Percentiles rank a stretch among this genome's conserved stretches.
Conservation (phyloP, 345 rosid species). For the Eucalyptus sp. region DNA sequence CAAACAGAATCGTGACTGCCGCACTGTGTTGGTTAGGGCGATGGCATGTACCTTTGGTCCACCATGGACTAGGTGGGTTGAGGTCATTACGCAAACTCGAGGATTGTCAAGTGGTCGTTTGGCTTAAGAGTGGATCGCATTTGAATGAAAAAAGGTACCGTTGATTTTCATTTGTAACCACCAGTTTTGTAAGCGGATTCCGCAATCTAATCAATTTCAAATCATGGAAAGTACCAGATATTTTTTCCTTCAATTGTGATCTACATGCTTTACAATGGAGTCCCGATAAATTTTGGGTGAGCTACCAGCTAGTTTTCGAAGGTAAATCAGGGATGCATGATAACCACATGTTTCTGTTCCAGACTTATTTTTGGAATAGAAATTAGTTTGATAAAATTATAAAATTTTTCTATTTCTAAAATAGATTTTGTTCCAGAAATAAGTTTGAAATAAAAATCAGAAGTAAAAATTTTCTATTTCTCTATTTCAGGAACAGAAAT, state of each 20-base stretch:
- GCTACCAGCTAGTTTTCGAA: background rate
- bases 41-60: background rate
- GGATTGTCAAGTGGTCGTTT: background rate
- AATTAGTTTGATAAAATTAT: too few relatives aligned
- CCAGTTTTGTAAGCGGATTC: background rate
- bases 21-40: background rate
- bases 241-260: background rate
- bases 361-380: too few relatives aligned
- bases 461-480: too few relatives aligned
- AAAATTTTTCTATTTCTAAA: too few relatives aligned
- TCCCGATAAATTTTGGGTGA: background rate
- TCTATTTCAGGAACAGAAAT: too few relatives aligned
- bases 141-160: background rate
- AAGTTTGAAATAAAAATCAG: too few relatives aligned
- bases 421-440: too few relatives aligned
- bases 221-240: background rate
- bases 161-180: background rate
- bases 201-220: background rate
- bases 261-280: background rate
- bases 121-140: background rate
- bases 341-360: too few relatives aligned
- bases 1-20: background rate
- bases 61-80: background rate
- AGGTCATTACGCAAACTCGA: background rate
- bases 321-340: too few relatives aligned